Evolutionary conservation across 2,329 filamentous ascomycete genomes (phyloP).

Genomic region (Paecilomyces fulvus): DNA sequence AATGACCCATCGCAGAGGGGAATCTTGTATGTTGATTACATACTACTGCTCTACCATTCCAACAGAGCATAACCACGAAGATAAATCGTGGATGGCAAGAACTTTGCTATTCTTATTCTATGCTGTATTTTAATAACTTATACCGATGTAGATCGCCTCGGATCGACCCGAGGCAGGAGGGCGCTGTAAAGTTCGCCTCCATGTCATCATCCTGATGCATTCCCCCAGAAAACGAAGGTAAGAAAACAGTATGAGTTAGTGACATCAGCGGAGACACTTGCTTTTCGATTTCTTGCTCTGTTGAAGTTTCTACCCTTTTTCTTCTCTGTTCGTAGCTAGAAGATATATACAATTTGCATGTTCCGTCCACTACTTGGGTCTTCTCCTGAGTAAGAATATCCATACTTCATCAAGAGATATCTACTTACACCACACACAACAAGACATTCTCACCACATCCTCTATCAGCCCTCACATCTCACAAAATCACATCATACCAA

Average conservation of each 20-base stretch:
- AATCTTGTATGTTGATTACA: no score
- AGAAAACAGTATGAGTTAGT: neutral
- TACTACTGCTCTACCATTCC: no score
- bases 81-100: no score
- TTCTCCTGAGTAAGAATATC: no score
- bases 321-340: neutral
- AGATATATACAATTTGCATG: neutral
- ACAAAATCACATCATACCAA: no score
- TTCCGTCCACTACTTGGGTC: neutral
- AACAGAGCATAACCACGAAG: no score
- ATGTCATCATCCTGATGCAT: slow-evolving; percentile 1
- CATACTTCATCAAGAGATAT: no score
- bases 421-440: no score
- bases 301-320: neutral
- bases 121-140: no score
- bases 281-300: neutral
- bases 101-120: no score
- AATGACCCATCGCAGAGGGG: neutral
- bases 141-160: neutral
- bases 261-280: neutral
- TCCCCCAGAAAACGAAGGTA: neutral
- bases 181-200: neutral
- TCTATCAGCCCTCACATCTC: no score
- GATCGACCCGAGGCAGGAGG: neutral
- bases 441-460: no score